These are phyloP conservation scores for Goniomonas avonlea DNA, from an alignment of 78 protist species.

Conservation along the genomic window DNA sequence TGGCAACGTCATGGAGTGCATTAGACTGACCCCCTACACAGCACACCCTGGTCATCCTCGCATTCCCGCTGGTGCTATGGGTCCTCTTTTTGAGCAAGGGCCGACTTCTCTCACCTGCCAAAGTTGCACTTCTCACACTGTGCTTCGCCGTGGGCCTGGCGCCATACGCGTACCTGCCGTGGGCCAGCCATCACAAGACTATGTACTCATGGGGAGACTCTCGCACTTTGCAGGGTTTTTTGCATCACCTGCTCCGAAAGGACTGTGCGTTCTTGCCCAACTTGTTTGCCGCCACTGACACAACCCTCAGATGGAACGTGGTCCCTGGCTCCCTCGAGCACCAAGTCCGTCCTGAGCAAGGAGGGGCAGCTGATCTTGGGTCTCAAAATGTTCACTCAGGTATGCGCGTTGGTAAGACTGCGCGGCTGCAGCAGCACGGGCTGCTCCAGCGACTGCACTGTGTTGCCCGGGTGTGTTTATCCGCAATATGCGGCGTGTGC, in stretches of 20 bases:
- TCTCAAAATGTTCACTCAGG: not conserved
- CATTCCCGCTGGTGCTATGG: slow-evolving; percentile 49
- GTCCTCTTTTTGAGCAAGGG: slow-evolving; percentile 41
- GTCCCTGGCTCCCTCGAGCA: slow-evolving; percentile 2
- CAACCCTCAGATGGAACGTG: slow-evolving; percentile 19
- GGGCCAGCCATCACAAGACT: slow-evolving; percentile 2
- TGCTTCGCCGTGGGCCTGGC: slow-evolving; percentile 39
- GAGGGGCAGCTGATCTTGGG: not conserved
- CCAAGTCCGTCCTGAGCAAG: not conserved
- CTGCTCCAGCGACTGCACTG: no score
- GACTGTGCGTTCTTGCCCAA: slow-evolving; percentile 57
- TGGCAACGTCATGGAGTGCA: no score
- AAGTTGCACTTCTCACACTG: not conserved
- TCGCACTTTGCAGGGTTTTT: slow-evolving; percentile 43
- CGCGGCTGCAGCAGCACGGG: not conserved
- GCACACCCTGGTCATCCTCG: slow-evolving; percentile 30
- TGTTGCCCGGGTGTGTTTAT: no score
- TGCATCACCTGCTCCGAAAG: slow-evolving; percentile 52
- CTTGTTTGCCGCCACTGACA: no score
- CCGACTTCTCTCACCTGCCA: not conserved
- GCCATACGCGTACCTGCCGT: slow-evolving; percentile 47
- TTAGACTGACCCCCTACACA: no score
- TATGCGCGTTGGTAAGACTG: not conserved
- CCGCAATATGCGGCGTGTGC: no score
- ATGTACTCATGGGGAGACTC: slow-evolving; percentile 41